Base-by-base conservation (phyloP, 2,329 filamentous ascomycete species). In the Harringtonia lauricola region DNA sequence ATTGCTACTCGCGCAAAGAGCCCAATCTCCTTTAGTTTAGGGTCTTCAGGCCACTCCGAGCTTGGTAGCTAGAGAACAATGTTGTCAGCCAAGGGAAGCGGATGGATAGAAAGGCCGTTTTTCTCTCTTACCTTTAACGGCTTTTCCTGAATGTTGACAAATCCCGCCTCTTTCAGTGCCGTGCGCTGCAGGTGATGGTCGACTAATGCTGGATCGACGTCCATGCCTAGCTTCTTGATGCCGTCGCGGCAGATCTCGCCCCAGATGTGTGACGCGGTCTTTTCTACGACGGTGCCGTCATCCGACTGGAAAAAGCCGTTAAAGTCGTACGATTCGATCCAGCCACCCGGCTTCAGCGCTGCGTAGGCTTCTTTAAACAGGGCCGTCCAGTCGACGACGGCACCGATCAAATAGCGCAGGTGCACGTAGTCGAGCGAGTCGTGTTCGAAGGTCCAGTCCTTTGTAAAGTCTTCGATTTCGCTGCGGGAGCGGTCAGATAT, bases 321-420 rank as follows among this genome's bases (percentile, higher is more conserved):
- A 1, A 45, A 21, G 17, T 53, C 51, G 34, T 47, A 41, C 21
- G 42, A 46, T 38, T 58, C 55, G 36, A 58, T 51, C 53, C 52
- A 77, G 10, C 68, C 74, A 15, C 74, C 74, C 1, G 75, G 74
- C 51, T 70, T 70, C 28, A 57, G 45, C 6, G 44, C 39, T n/a
- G 38, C 46, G 41, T 48, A 56, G 4, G 49, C 50, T 42, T 54
- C 44, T 24, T 42, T 45, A n/a, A 53, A 47, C 7, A 55, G 31
- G 3, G 28, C 35, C 18, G 39, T 24, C 56, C 55, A 57, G 38
- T 54, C 48, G 10, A 34, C 19, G 15, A 57, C 46, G 18, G 47
- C 52, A 15, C 56, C 54, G 31, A 52, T 47, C 28, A 56, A 42
- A 24, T 47, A 52, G 15, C 56, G 54, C 9, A 46, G 44, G 31